Conservation (phyloP, 2,329 filamentous ascomycete genomes). For the Calonectria pauciramosa region DNA sequence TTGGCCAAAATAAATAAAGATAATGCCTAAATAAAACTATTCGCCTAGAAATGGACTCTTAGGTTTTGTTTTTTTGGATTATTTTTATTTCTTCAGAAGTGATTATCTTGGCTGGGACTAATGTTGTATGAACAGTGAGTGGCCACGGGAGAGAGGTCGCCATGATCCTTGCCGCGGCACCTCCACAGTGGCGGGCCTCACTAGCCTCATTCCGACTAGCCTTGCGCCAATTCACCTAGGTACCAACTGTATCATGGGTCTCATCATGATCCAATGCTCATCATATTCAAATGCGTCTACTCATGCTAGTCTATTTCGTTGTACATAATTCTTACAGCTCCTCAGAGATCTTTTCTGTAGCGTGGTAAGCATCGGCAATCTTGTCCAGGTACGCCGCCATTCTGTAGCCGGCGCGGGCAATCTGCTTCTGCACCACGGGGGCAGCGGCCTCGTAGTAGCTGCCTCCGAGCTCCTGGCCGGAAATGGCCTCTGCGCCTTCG, state of each 20-base stretch:
- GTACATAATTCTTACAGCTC: constrained; percentile 45
- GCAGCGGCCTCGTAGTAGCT: constrained; percentile 75
- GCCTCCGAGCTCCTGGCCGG: constrained; percentile 71
- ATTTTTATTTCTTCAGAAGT: no score
- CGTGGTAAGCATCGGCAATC: constrained; percentile 61
- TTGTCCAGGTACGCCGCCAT: constrained; percentile 77
- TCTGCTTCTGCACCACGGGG: constrained; percentile 74
- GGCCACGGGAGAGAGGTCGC: not conserved
- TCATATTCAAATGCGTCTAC: constrained; percentile 9
- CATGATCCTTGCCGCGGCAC: not conserved
- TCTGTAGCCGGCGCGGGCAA: constrained; percentile 78
- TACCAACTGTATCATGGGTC: not conserved
- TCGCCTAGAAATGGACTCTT: no score
- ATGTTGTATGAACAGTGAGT: no score
- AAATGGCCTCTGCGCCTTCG: constrained; percentile 70
- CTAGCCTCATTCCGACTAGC: not conserved
- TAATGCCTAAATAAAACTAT: no score
- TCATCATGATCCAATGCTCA: not conserved
- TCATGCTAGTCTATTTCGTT: not conserved
- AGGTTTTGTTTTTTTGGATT: no score
- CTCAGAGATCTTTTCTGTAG: constrained; percentile 38
- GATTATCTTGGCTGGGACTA: no score
- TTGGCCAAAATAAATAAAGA: no score
- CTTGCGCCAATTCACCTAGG: not conserved
- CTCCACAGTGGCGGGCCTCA: not conserved